phyloP scores from a whole-genome alignment of 495 filamentous ascomycete genomes.

The Penicillium argentinense region DNA sequence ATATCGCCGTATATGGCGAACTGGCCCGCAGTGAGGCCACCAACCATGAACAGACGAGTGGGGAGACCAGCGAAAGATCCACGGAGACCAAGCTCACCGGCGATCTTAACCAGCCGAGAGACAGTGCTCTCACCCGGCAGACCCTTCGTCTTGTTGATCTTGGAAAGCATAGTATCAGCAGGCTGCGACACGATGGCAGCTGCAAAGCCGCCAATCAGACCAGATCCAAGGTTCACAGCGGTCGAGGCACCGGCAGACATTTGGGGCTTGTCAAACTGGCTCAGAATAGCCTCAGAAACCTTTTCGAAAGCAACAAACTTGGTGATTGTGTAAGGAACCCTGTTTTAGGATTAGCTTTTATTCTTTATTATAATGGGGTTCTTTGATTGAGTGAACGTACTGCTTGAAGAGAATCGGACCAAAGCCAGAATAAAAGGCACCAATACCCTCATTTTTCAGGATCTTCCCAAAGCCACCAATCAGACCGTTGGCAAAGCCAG shows the following conservation, averaged over 20 bases:
- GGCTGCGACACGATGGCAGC: conserved; percentile 96
- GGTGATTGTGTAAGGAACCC: conserved; percentile 99
- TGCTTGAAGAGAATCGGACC: conserved; percentile 94
- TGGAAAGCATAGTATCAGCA: conserved; percentile 97
- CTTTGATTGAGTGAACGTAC: conserved; percentile 52
- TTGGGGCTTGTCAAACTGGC: conserved; percentile 71
- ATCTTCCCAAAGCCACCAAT: conserved; percentile 84
- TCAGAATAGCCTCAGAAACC: conserved; percentile 78
- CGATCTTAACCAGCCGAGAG: conserved; percentile 92
- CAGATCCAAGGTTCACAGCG: conserved; percentile 86
- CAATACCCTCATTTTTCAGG: conserved; percentile 78
- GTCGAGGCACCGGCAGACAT: conserved; percentile 77
- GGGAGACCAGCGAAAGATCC: conserved; percentile 91
- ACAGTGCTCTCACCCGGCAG: conserved; percentile 92
- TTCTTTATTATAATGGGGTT: too few species aligned
- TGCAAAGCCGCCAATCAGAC: conserved; percentile 96
- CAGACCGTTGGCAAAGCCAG: conserved; percentile 80
- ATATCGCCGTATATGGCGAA: conserved; percentile 91
- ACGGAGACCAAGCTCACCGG: conserved; percentile 84
- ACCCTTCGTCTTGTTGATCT: conserved; percentile 99
- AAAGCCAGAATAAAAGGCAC: conserved; percentile 93
- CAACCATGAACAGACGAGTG: conserved; percentile 61
- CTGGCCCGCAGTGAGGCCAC: conserved; percentile 84
- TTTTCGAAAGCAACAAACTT: conserved; percentile 99
- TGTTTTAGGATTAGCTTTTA: too few species aligned